Evolutionary conservation across 805 yeast species (phyloP).

Genomic region (Barnettozyma populi): DNA sequence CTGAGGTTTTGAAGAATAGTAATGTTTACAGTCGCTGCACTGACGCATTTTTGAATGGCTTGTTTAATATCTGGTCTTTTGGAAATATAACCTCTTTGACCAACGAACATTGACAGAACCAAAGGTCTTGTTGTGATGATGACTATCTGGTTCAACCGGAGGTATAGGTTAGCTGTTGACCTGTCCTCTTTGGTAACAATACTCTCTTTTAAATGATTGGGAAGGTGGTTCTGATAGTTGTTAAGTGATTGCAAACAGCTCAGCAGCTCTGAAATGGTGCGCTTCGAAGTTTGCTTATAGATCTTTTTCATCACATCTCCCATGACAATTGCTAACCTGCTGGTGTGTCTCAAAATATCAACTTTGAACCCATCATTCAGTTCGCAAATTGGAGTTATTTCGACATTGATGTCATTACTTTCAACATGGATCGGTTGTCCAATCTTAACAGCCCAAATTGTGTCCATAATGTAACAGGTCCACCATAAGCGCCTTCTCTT

Average conservation of each 20-base stretch:
- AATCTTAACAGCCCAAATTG: conserved; percentile 32
- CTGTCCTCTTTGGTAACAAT: conserved; percentile 19
- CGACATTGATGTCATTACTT: conserved; percentile 29
- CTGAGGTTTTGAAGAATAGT: conserved; percentile 26
- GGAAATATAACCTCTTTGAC: conserved; percentile 14
- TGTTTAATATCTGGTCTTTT: conserved; percentile 22
- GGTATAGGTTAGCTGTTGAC: conserved; percentile 29
- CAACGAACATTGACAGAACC: conserved; percentile 30
- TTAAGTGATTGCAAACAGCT: conserved; percentile 22
- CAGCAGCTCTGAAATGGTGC: conserved; percentile 20
- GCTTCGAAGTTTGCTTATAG: conserved; percentile 28
- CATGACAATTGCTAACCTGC: conserved; percentile 21
- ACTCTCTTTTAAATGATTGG: conserved; percentile 15
- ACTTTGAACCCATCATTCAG: conserved; percentile 29
- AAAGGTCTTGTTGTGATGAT: conserved; percentile 34
- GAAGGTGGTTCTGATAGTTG: conserved; percentile 21
- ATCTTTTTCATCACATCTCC: conserved; percentile 29
- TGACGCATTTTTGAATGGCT: conserved; percentile 27
- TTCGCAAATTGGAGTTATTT: conserved; percentile 17
- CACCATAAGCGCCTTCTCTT: conserved; percentile 35
- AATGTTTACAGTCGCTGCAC: conserved; percentile 29
- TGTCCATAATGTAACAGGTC: conserved; percentile 34
- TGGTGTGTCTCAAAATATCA: conserved; percentile 24
- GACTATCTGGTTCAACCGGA: conserved; percentile 31
- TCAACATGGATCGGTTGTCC: conserved; percentile 33